Evolutionary conservation across 306 rosid species (phyloP).

Genomic region (Psophocarpus tetragonolobus): DNA sequence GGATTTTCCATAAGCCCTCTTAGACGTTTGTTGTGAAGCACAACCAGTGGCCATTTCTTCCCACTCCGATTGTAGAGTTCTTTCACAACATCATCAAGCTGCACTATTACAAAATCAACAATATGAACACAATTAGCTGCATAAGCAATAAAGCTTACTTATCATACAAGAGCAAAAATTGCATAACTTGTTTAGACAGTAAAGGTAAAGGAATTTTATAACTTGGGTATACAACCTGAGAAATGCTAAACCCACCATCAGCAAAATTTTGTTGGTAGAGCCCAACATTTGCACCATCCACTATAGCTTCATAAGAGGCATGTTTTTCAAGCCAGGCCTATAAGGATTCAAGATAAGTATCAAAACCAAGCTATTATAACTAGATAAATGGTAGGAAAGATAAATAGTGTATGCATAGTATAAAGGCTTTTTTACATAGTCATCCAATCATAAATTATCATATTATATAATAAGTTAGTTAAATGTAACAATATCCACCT

Average conservation of each 20-base stretch:
- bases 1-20: constrained; percentile 66
- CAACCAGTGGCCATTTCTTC: constrained; percentile 80
- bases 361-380: constrained; percentile 10
- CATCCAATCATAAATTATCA: background rate
- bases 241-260: constrained; percentile 79
- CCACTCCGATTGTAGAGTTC: constrained; percentile 60
- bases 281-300: constrained; percentile 93
- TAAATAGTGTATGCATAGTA: background rate
- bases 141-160: background rate
- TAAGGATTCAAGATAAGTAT: background rate
- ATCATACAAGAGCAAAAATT: background rate
- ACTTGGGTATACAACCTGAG: constrained; percentile 66
- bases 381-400: too few relatives aligned
- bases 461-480: background rate
- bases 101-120: constrained; percentile 43
- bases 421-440: background rate
- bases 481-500: background rate
- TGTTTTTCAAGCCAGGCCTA: constrained; percentile 76
- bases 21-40: constrained; percentile 77
- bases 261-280: constrained; percentile 95
- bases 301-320: constrained; percentile 63
- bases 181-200: background rate
- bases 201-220: background rate
- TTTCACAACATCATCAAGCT: constrained; percentile 82
- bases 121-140: constrained; percentile 39